These are phyloP conservation scores for Prunus mume DNA, from an alignment of 306 rosid genomes.

Conservation along the genomic window DNA sequence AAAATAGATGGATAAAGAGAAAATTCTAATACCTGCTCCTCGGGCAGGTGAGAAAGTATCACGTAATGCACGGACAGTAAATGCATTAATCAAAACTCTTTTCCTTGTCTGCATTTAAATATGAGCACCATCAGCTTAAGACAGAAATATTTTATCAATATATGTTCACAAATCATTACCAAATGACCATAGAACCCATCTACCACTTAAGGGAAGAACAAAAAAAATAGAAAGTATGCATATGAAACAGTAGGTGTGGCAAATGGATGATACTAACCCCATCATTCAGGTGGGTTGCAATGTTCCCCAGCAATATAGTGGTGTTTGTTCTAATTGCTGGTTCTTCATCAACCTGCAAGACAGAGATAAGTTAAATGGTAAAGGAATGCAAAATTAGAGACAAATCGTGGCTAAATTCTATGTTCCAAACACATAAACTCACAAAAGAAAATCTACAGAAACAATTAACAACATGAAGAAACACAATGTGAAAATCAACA, in stretches of 20 bases:
- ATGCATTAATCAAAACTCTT: slow-evolving; percentile 96
- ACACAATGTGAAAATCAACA: not conserved
- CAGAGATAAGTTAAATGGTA: slow-evolving; percentile 19
- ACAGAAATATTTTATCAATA: slow-evolving; percentile 4
- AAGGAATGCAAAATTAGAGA: not conserved
- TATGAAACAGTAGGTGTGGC: not conserved
- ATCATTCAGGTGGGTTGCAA: slow-evolving; percentile 82
- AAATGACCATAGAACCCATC: slow-evolving; percentile 17
- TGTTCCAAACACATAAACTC: not conserved
- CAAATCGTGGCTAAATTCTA: not conserved
- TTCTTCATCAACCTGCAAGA: slow-evolving; percentile 94
- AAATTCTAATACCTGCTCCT: slow-evolving; percentile 79
- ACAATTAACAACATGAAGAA: not conserved
- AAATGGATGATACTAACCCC: slow-evolving; percentile 65
- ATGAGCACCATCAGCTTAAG: slow-evolving; percentile 26
- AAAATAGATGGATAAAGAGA: not conserved
- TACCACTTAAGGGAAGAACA: slow-evolving; percentile 19
- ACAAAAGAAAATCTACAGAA: not conserved
- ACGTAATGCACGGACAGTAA: slow-evolving; percentile 97
- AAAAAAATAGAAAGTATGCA: slow-evolving; percentile 12
- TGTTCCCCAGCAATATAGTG: slow-evolving; percentile 91
- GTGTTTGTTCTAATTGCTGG: slow-evolving; percentile 96
- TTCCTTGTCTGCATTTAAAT: slow-evolving; percentile 81
- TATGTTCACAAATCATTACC: not conserved
- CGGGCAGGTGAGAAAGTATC: slow-evolving; percentile 97